Percentiles rank a stretch among this genome's conserved stretches.
phyloP scores from a whole-genome alignment of 768 basidiomycete genomes.

The Hysterangium stoloniferum region DNA sequence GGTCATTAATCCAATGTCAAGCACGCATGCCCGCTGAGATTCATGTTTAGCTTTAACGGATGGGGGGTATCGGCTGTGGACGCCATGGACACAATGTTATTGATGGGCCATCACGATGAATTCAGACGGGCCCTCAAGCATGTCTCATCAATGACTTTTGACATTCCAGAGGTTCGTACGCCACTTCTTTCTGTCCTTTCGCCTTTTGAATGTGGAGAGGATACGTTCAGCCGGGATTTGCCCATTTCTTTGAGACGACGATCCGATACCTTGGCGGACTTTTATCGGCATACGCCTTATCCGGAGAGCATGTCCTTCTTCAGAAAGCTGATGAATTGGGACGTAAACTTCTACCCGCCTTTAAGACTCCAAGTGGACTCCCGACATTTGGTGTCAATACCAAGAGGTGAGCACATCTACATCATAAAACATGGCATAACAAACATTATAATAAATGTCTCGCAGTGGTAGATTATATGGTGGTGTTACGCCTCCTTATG shows the following conservation, averaged over 20 bases:
- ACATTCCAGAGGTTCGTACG: conserved; percentile 22
- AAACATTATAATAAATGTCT: conserved; percentile 4
- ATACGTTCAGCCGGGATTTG: not conserved
- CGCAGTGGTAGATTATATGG: conserved; percentile 22
- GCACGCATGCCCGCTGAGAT: not conserved
- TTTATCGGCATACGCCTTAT: conserved; percentile 12
- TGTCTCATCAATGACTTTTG: conserved; percentile 7
- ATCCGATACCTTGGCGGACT: conserved; percentile 40
- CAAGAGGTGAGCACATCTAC: conserved; percentile 1
- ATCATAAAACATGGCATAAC: not conserved
- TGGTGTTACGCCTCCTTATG: not conserved
- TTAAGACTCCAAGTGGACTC: conserved; percentile 13
- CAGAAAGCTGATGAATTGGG: conserved; percentile 12
- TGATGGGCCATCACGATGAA: conserved; percentile 26
- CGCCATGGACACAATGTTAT: conserved; percentile 33
- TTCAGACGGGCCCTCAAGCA: conserved; percentile 3
- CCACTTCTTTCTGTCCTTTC: not conserved
- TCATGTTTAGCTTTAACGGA: conserved; percentile 16
- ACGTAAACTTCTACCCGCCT: conserved; percentile 8
- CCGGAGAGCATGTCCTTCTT: conserved; percentile 12
- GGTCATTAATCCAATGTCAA: not conserved
- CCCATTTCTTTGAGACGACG: conserved; percentile 29
- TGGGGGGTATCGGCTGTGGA: conserved; percentile 34
- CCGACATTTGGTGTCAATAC: conserved; percentile 8
- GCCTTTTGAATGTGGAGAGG: not conserved